These are phyloP conservation scores for Pseudogymnoascus sp. DNA, from an alignment of 2,329 filamentous ascomycete species.

Conservation along the genomic window DNA sequence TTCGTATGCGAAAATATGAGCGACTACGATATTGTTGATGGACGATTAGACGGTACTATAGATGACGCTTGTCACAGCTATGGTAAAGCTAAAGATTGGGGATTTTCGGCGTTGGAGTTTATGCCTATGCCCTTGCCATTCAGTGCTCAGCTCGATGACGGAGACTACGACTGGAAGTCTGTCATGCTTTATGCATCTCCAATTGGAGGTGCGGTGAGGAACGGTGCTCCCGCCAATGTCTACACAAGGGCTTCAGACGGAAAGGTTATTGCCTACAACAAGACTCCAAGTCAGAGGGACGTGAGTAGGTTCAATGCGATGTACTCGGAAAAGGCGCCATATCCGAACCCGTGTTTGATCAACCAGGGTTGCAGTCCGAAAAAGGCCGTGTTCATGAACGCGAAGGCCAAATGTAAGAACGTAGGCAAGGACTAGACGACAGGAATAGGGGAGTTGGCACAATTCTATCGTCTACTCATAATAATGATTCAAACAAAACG, in stretches of 20 bases:
- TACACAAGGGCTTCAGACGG: background rate
- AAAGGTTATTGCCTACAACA: background rate
- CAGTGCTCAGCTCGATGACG: background rate
- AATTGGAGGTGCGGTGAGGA: background rate
- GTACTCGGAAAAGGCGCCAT: background rate
- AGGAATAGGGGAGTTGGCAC: background rate
- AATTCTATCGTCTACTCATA: background rate
- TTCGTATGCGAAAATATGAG: slow-evolving; percentile 1
- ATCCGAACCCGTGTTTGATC: slow-evolving; percentile 7
- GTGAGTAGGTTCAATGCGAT: slow-evolving; percentile 6
- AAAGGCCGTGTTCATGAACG: background rate
- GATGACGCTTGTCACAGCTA: background rate
- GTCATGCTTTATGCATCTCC: slow-evolving; percentile 8
- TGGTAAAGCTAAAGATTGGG: background rate
- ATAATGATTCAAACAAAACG: background rate
- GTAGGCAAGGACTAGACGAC: background rate
- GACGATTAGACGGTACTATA: background rate
- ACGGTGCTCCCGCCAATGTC: background rate
- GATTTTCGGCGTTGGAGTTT: background rate
- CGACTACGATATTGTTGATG: background rate
- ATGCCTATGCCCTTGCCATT: background rate
- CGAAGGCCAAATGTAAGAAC: slow-evolving; percentile 6
- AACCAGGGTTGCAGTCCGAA: slow-evolving; percentile 1
- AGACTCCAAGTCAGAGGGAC: slow-evolving; percentile 4
- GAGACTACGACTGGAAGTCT: slow-evolving; percentile 8